These are phyloP conservation scores for Physcomitrium patens DNA, from an alignment of 225 moss, liverwort and hornwort species.

Conservation along the genomic window DNA sequence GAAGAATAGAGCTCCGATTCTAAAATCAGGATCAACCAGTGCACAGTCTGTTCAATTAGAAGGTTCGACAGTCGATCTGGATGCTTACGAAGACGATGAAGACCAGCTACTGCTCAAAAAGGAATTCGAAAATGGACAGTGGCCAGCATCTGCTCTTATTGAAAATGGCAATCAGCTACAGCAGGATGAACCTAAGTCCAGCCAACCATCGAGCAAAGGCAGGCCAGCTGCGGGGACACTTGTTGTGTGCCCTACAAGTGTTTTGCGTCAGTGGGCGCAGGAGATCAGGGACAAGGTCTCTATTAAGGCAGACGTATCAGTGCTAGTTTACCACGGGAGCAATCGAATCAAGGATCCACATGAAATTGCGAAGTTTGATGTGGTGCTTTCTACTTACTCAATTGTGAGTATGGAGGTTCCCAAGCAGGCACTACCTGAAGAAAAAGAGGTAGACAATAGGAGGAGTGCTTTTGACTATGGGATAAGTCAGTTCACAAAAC, in stretches of 20 bases:
- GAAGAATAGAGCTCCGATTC: slow-evolving; percentile 82
- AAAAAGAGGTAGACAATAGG: slow-evolving; percentile 68
- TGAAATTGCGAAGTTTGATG: slow-evolving; percentile 87
- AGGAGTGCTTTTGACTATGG: slow-evolving; percentile 49
- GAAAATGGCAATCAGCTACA: slow-evolving; percentile 36
- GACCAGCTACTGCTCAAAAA: slow-evolving; percentile 31
- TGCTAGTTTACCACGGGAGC: slow-evolving; percentile 93
- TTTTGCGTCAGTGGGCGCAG: slow-evolving; percentile 91
- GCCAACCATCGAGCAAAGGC: slow-evolving; percentile 54
- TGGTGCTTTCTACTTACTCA: slow-evolving; percentile 92
- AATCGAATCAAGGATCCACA: slow-evolving; percentile 87
- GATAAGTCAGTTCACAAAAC: slow-evolving; percentile 52
- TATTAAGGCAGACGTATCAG: slow-evolving; percentile 60
- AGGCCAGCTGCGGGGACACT: slow-evolving; percentile 96
- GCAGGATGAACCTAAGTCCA: slow-evolving; percentile 40
- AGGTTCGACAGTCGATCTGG: slow-evolving; percentile 76
- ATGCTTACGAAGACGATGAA: slow-evolving; percentile 79
- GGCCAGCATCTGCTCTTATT: slow-evolving; percentile 25
- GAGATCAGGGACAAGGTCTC: slow-evolving; percentile 91
- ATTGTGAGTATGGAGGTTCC: slow-evolving; percentile 99
- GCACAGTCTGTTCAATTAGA: slow-evolving; percentile 31
- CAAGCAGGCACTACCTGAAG: slow-evolving; percentile 81
- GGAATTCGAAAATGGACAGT: slow-evolving; percentile 24
- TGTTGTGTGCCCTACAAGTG: slow-evolving; percentile 98
- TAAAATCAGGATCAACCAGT: slow-evolving; percentile 46